These are phyloP conservation scores for Yamadazyma kanchanaburiensis DNA, from an alignment of 1,139 yeast species.

Conservation along the genomic window DNA sequence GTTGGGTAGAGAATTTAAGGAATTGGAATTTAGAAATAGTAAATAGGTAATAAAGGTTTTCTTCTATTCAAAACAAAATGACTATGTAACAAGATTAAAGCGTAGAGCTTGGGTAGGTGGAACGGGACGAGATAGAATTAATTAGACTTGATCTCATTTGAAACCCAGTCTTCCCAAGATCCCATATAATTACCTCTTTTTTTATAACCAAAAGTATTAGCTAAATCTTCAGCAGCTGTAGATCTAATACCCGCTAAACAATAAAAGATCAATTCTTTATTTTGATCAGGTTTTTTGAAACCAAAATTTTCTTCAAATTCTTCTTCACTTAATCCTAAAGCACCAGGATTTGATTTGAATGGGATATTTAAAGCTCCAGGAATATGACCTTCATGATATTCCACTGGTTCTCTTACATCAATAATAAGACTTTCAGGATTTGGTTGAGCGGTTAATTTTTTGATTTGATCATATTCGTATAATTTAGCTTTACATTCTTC, in stretches of 20 bases:
- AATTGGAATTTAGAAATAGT: constrained; percentile 52
- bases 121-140: neutral
- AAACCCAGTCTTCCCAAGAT: constrained; percentile 82
- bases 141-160: constrained; percentile 30
- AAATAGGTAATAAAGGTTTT: no score
- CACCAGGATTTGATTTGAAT: constrained; percentile 91
- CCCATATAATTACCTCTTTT: constrained; percentile 79
- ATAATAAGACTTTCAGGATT: constrained; percentile 53
- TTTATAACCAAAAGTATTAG: constrained; percentile 83
- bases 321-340: constrained; percentile 71
- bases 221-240: constrained; percentile 86
- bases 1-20: constrained; percentile 85
- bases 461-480: constrained; percentile 57
- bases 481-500: constrained; percentile 44
- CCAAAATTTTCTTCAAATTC: constrained; percentile 83
- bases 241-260: constrained; percentile 94
- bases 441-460: constrained; percentile 41
- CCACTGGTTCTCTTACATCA: constrained; percentile 92
- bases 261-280: constrained; percentile 79
- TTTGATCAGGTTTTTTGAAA: constrained; percentile 70
- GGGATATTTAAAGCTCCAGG: constrained; percentile 89
- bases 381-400: constrained; percentile 66
- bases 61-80: no score
- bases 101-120: neutral
- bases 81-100: constrained; percentile 1